These are phyloP conservation scores for Bimuria novae-zelandiae DNA, from an alignment of 2,329 filamentous ascomycete species.

Conservation along the genomic window DNA sequence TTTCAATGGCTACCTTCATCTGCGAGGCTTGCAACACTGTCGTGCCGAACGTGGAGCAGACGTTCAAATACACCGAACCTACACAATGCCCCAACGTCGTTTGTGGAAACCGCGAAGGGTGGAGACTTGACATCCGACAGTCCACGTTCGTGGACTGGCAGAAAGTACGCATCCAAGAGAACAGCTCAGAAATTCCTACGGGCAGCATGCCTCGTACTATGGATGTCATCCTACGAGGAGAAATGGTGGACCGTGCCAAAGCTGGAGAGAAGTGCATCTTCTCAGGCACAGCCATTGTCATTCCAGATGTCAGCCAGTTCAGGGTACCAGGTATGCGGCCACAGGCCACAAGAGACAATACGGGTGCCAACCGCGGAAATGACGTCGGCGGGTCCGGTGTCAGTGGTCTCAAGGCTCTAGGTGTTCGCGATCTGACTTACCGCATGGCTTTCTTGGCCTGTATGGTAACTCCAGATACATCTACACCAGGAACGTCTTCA, in stretches of 20 bases:
- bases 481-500: slow-evolving; percentile 74
- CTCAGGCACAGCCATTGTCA: slow-evolving; percentile 92
- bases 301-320: slow-evolving; percentile 94
- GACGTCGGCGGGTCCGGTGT: slow-evolving; percentile 86
- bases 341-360: slow-evolving; percentile 82
- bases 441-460: slow-evolving; percentile 94
- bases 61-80: slow-evolving; percentile 95
- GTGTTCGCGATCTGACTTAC: slow-evolving; percentile 94
- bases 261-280: slow-evolving; percentile 98
- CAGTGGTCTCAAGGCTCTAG: slow-evolving; percentile 85
- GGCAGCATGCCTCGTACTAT: slow-evolving; percentile 98
- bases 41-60: slow-evolving; percentile 92
- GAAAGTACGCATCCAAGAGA: slow-evolving; percentile 97
- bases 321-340: slow-evolving; percentile 84
- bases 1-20: slow-evolving; percentile 88
- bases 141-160: slow-evolving; percentile 99
- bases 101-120: slow-evolving; percentile 88
- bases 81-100: slow-evolving; percentile 89
- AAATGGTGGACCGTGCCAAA: slow-evolving; percentile 97
- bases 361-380: slow-evolving; percentile 70
- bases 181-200: slow-evolving; percentile 96
- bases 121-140: slow-evolving; percentile 94
- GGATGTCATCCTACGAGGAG: slow-evolving; percentile 93
- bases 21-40: slow-evolving; percentile 87
- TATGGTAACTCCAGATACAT: slow-evolving; percentile 90